Base-by-base conservation (phyloP, 202 grass and related monocot genomes). In the Eragrostis tef region DNA sequence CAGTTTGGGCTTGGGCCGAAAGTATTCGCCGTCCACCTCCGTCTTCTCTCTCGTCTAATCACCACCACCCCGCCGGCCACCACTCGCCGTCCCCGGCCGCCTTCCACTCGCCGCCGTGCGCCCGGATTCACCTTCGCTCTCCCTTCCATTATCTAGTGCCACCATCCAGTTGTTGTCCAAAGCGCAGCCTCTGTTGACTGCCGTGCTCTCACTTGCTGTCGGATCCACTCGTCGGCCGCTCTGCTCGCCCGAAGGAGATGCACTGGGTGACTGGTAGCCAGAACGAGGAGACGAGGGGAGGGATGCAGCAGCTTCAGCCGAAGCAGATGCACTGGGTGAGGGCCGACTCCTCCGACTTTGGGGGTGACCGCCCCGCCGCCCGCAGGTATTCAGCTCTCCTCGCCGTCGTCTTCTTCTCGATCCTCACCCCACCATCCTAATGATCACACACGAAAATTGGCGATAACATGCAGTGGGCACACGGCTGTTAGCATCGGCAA, bases 321-420 rank as follows among this genome's bases (percentile, higher is more conserved):
- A 92, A 79, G 81, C 84, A 89, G 87, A 91, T 97, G 94, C 91
- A 93, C 77, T 93, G 91, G 91, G 94, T 86, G 62, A 88, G 86
- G 79, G 89, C 87, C 44, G 82, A 91, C 75, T 76, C 94, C 70
- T 93, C 88, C 69, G 94, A 97, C 86, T 97, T 89, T 79, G 71
- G 82, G 14, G 90, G 91, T 73, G 62, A 89, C 71, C 54, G 77
- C 25, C 94, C 94, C 39, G 64, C 86, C 47, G 67, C 94, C 21
- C 89, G 91, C 58, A 97, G 94, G 94, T 97, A 89, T 19, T 21
- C 61, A 19, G 3, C 67, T 36, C 51, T 24, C 65, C 13, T 73
- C 71, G 50, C 54, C 36, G 56, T n/a, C 19, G 78, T 73, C 52
- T 36, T 70, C 13, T 16, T 47, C 34, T 9, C 2, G 11, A 61